A percentile compares a stretch with the other conserved stretches of the same genome.
phyloP scores from a whole-genome alignment of 1,284 basidiomycete species.

The Ganoderma resinaceum region DNA sequence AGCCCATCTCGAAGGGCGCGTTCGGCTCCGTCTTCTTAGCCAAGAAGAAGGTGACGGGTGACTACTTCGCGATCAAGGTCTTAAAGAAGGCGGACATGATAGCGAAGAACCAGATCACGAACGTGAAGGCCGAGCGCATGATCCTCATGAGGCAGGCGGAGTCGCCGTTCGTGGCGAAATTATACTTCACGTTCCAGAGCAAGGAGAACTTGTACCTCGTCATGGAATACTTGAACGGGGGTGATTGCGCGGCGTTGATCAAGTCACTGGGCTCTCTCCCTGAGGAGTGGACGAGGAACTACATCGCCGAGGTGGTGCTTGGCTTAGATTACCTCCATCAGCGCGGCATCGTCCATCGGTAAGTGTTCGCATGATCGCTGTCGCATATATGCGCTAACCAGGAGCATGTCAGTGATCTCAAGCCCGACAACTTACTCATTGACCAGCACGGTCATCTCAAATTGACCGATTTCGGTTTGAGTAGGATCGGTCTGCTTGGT shows the following conservation, averaged over 20 bases:
- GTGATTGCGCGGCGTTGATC: conserved; percentile 96
- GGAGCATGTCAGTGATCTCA: conserved; percentile 79
- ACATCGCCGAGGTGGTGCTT: conserved; percentile 94
- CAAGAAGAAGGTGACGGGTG: conserved; percentile 97
- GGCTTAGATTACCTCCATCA: conserved; percentile 96
- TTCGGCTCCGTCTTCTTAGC: conserved; percentile 99
- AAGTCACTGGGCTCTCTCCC: conserved; percentile 94
- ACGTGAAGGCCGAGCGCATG: conserved; percentile 99
- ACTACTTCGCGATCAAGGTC: conserved; percentile 99
- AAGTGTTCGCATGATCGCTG: conserved; percentile 41
- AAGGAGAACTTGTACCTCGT: conserved; percentile 98
- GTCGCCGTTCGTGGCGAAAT: conserved; percentile 98
- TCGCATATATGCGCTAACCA: conserved; percentile 3
- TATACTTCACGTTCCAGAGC: conserved; percentile 99
- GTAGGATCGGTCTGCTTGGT: conserved; percentile 95
- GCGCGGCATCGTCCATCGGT: conserved; percentile 97
- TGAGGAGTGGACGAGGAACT: conserved; percentile 97
- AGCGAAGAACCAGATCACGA: conserved; percentile 99
- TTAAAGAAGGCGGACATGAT: conserved; percentile 99
- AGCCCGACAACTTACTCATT: conserved; percentile 97
- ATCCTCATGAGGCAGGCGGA: conserved; percentile 99
- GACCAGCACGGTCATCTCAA: conserved; percentile 97
- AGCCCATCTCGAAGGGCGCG: conserved; percentile 98
- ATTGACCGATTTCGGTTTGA: conserved; percentile 97
- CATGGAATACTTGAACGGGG: conserved; percentile 98